Base-by-base conservation (phyloP, 345 rosid genomes). In the Microthlaspi erraticum region DNA sequence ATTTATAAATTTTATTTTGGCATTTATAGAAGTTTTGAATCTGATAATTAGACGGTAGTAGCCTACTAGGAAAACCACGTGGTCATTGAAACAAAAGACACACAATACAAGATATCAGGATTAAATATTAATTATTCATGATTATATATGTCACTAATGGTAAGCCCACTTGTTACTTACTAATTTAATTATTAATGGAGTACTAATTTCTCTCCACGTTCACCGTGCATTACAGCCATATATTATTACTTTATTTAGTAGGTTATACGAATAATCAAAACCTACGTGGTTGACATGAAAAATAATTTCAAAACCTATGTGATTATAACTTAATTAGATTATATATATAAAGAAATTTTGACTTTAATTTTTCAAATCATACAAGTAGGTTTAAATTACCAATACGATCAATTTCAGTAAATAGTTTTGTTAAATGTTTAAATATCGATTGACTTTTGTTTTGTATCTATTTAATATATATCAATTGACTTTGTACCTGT, bases 171-270 rank as follows among this genome's bases (percentile, higher is more conserved):
- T 74, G 78, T 18, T 19, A 26, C 29, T 26, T 26, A 32, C 8
- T 32, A 51, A 51, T 10, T 59, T 37, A 38, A 55, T 64, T 37
- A 64, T 56, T 64, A 36, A 41, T 43, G 34, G 18, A 73, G n/a
- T 66, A 49, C 44, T 33, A 66, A 74, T 66, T 33, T 42, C 60
- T 51, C 61, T 59, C 41, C 65, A 51, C 62, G 68, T 66, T 7
- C 72, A 16, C 68, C 44, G 63, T 61, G 70, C 64, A 68, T 73
- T 54, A 53, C 74, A 75, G 64, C 70, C 64, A 68, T 60, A 68
- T 53, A 61, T 31, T 53, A 54, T 19, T 75, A 54, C 8, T 54
- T 75, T 75, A 68, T 16, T 42, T 42, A 42, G 44, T 60, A 67
- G 70, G 64, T 61, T 62, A 46, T 38, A 51, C 29, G 70, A 68